These are phyloP conservation scores for Cercospora sesami DNA, from an alignment of 2,329 filamentous ascomycete species.

Conservation along the genomic window DNA sequence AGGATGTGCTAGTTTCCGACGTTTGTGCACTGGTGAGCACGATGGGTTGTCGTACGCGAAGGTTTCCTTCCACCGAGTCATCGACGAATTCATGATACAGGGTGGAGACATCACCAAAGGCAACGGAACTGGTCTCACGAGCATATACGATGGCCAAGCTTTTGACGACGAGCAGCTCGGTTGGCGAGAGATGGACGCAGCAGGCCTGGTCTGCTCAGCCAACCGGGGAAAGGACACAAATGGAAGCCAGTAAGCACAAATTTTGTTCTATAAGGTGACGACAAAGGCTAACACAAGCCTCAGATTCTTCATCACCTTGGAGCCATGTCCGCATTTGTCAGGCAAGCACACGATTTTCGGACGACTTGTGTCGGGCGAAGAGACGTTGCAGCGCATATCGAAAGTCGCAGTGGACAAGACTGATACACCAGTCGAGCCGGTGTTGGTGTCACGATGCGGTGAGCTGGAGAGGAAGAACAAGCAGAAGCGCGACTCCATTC, in stretches of 20 bases:
- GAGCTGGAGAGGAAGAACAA: constrained; percentile 42
- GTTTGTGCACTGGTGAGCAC: constrained; percentile 46
- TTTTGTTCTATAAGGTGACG: constrained; percentile 18
- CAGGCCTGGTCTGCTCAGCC: constrained; percentile 45
- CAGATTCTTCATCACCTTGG: constrained; percentile 46
- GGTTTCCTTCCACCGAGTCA: constrained; percentile 45
- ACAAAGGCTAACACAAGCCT: constrained; percentile 27
- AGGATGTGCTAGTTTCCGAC: constrained; percentile 43
- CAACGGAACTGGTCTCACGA: constrained; percentile 44
- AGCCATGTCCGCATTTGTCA: constrained; percentile 43
- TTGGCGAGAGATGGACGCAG: constrained; percentile 45
- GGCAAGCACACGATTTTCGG: constrained; percentile 48
- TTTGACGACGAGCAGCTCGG: constrained; percentile 47
- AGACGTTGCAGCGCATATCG: constrained; percentile 39
- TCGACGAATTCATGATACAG: constrained; percentile 49
- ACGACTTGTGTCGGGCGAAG: constrained; percentile 41
- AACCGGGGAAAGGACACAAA: constrained; percentile 46
- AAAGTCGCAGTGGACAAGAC: constrained; percentile 42
- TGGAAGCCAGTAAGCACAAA: constrained; percentile 39
- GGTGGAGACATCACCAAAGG: constrained; percentile 46
- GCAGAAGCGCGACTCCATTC: constrained; percentile 24
- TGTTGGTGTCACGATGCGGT: constrained; percentile 43
- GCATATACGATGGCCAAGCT: constrained; percentile 42
- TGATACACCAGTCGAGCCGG: constrained; percentile 40
- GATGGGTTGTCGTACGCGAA: constrained; percentile 42